Evolutionary conservation across 352 stramenopile genomes (phyloP).

Genomic region (Pythium periplocum): DNA sequence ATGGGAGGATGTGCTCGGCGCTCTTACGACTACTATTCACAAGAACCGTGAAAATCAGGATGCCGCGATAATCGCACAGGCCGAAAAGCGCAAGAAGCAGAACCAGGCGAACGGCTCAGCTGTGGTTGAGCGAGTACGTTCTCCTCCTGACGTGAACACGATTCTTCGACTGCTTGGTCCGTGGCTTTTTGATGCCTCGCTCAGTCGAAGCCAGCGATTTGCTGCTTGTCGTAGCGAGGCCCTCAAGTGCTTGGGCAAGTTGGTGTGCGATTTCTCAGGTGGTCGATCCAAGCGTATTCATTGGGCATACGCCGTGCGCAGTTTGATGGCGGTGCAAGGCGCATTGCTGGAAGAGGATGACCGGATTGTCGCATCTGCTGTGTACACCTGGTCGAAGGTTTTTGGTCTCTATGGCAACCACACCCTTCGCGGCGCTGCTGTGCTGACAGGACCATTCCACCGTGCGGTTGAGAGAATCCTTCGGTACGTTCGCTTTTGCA

Average conservation of each 20-base stretch:
- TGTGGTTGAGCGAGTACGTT: constrained; percentile 31
- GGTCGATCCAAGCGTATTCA: constrained; percentile 76
- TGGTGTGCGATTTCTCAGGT: constrained; percentile 61
- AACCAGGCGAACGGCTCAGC: constrained; percentile 7
- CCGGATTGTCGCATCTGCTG: constrained; percentile 66
- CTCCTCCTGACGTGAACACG: constrained; percentile 81
- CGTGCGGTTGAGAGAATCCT: constrained; percentile 76
- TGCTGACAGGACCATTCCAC: constrained; percentile 76
- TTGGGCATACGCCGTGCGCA: constrained; percentile 80
- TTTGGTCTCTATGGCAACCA: constrained; percentile 81
- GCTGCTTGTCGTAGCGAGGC: constrained; percentile 68
- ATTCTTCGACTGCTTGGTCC: constrained; percentile 73
- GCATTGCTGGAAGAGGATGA: constrained; percentile 79
- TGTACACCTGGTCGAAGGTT: constrained; percentile 83
- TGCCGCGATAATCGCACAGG: neutral
- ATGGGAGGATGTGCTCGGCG: constrained; percentile 68
- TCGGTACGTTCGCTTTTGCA: constrained; percentile 22
- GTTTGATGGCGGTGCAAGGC: constrained; percentile 75
- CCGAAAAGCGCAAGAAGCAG: too few relatives aligned
- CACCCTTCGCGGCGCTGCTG: constrained; percentile 68
- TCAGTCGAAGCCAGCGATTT: constrained; percentile 69
- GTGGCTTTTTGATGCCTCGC: constrained; percentile 82
- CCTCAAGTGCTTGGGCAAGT: constrained; percentile 66
- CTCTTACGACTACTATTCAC: constrained; percentile 39
- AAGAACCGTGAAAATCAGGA: constrained; percentile 14